Conservation (phyloP, 495 filamentous ascomycete genomes). For the Saxophila tyrrhenica region DNA sequence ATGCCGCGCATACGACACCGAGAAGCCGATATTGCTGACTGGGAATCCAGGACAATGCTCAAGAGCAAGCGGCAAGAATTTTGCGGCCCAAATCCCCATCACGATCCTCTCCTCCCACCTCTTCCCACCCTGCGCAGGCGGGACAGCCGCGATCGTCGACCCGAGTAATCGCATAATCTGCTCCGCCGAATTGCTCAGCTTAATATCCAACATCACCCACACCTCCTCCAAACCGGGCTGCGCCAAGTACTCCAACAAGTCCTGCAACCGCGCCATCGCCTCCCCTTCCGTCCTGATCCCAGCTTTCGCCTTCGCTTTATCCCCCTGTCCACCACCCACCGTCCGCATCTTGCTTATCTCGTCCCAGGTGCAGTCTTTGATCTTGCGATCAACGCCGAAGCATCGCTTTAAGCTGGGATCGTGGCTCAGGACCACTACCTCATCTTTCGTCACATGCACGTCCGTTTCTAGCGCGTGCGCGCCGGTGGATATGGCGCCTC, state of each 20-base stretch:
- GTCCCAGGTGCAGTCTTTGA: constrained; percentile 64
- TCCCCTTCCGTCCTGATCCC: constrained; percentile 46
- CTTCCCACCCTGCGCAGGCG: constrained; percentile 26
- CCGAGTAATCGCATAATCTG: constrained; percentile 56
- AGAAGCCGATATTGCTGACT: constrained; percentile 62
- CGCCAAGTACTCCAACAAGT: constrained; percentile 62
- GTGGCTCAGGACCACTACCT: constrained; percentile 74
- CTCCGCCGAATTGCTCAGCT: constrained; percentile 59
- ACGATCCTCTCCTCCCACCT: constrained; percentile 63
- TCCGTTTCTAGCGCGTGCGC: constrained; percentile 82
- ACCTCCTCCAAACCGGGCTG: constrained; percentile 48
- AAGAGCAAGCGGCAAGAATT: constrained; percentile 48
- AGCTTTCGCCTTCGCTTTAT: background rate
- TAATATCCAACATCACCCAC: constrained; percentile 85
- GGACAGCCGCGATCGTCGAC: constrained; percentile 44
- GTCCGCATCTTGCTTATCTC: constrained; percentile 61
- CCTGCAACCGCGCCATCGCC: constrained; percentile 61
- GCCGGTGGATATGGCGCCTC: constrained; percentile 57
- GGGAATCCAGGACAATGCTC: constrained; percentile 55
- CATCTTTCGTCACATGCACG: constrained; percentile 69
- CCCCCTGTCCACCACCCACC: constrained; percentile 15
- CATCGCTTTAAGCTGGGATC: constrained; percentile 68
- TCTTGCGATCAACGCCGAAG: constrained; percentile 57
- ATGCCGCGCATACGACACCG: constrained; percentile 52
- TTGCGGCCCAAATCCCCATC: constrained; percentile 68